Base-by-base conservation (phyloP, 257 asterid species). In the Solanum appendiculatum region DNA sequence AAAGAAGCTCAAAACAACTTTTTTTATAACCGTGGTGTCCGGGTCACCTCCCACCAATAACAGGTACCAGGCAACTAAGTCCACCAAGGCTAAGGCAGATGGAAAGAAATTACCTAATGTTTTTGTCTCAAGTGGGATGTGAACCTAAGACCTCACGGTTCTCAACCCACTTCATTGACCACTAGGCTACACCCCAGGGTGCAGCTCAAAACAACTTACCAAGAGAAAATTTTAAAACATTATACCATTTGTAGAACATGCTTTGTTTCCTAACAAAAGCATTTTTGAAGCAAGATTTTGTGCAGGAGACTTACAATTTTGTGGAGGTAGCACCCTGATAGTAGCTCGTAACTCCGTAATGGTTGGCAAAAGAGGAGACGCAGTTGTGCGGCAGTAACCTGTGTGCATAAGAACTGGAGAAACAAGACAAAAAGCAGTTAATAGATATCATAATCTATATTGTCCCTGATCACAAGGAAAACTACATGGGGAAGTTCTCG, bases 391-490 rank as follows among this genome's bases (percentile, higher is more conserved):
- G 88, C 97, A 95, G 90, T 94, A 97, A 85, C 99, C 99, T 86
- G 98, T 91, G 90, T 96, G 99, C 97, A 97, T 97, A 86, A 97
- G 98, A 91, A 97, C 99, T 97, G 90, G 84, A 93, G 86, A 91
- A 70, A 73, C 83, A 93, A 85, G 23, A 85, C 31, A 83, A 68
- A 72, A 86, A 87, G 91, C 82, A 92, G 92, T 87, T 85, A 90
- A 86, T 89, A 66, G 36, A 48, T 82, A 84, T 31, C 85, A 46
- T 31, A 83, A 87, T 33, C 68, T 81, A 20, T 29, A 48, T 27
- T 78, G 66, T 48, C 31, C 68, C 21, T 81, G 44, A 37, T 33
- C 58, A 75, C 83, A 40, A 75, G 56, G 58, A 27, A 46, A 46
- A 46, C 40, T 80, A 44, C 64, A 46, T 48, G 29, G 44, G 85